Percentiles rank a stretch among this genome's conserved stretches.
phyloP scores from a whole-genome alignment of 164 flowering plant species.

The Nymphaea thermarum region DNA sequence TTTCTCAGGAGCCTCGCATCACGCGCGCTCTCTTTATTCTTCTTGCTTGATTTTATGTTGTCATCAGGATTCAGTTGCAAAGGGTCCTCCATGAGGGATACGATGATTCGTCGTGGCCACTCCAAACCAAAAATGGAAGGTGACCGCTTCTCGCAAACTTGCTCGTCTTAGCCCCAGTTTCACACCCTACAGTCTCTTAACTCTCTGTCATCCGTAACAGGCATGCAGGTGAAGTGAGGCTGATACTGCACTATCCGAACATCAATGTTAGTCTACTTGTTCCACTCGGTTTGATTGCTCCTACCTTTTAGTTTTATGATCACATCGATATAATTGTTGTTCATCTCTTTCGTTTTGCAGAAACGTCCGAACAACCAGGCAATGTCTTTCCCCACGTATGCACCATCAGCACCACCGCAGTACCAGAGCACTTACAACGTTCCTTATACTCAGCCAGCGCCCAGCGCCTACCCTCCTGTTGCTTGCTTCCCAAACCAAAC shows the following conservation, averaged over 20 bases:
- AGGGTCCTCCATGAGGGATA: constrained; percentile 71
- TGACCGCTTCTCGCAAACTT: constrained; percentile 6
- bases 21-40: background rate
- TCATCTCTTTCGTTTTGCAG: background rate
- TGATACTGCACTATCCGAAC: constrained; percentile 55
- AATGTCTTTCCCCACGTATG: background rate
- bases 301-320: background rate
- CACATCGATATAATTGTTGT: background rate
- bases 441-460: background rate
- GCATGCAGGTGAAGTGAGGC: constrained; percentile 72
- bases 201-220: constrained; percentile 14
- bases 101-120: constrained; percentile 65
- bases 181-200: background rate
- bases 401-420: background rate
- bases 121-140: constrained; percentile 68
- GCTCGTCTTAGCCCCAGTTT: background rate
- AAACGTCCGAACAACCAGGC: background rate
- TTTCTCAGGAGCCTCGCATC: background rate
- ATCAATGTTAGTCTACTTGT: constrained; percentile 33
- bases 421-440: background rate
- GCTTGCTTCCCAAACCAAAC: background rate
- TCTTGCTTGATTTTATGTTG: background rate
- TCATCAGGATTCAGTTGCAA: constrained; percentile 53
- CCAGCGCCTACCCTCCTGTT: background rate
- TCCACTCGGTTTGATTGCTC: no score